Conservation (phyloP, 2,329 filamentous ascomycete species). For the Allantophomopsis cytisporea region DNA sequence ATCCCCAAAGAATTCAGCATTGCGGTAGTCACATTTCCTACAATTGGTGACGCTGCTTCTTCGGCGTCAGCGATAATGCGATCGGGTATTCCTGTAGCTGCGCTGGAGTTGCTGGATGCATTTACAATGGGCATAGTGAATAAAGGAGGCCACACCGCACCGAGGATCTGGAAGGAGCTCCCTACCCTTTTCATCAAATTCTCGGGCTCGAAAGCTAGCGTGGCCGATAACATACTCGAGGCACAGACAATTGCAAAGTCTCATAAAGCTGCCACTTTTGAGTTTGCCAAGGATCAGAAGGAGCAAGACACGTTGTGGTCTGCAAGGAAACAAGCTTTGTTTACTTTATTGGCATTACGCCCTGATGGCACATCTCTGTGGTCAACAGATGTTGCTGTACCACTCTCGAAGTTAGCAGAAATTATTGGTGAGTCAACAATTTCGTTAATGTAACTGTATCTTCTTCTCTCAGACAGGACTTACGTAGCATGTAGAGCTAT, state of each 20-base stretch:
- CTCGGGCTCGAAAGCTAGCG: conserved; percentile 64
- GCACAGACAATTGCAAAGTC: conserved; percentile 54
- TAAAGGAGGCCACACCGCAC: conserved; percentile 53
- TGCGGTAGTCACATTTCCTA: conserved; percentile 67
- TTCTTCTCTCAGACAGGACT: no score
- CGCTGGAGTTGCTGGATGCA: conserved; percentile 70
- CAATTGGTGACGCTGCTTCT: conserved; percentile 61
- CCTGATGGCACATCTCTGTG: conserved; percentile 59
- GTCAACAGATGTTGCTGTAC: conserved; percentile 78
- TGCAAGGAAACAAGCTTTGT: conserved; percentile 71
- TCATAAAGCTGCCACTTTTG: conserved; percentile 54
- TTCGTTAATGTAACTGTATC: no score
- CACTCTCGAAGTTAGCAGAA: conserved; percentile 60
- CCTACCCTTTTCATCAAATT: conserved; percentile 82
- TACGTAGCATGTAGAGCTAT: conserved; percentile 34
- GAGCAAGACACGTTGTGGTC: conserved; percentile 71
- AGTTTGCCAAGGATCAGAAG: conserved; percentile 58
- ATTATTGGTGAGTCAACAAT: conserved; percentile 35
- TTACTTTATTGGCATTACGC: conserved; percentile 63
- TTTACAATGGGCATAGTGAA: conserved; percentile 80
- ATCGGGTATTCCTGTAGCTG: conserved; percentile 23
- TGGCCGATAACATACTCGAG: conserved; percentile 60
- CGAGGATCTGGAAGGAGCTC: conserved; percentile 57
- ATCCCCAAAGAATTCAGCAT: conserved; percentile 66
- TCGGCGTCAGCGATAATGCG: conserved; percentile 67